Conservation (phyloP, 768 basidiomycete species). For the Auricularia sp. region DNA sequence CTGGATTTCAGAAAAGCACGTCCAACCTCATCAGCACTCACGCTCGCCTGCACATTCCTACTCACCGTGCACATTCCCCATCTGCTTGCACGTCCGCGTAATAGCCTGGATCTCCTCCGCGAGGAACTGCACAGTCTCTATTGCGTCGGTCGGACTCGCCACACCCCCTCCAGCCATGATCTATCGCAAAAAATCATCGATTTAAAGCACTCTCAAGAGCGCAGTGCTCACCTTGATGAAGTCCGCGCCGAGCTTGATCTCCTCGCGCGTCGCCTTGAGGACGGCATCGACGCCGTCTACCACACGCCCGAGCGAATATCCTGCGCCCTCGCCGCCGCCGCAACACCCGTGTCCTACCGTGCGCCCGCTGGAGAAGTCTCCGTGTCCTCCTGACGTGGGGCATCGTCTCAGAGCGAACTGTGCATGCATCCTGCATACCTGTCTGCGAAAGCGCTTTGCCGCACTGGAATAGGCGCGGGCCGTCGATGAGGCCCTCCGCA, state of each 20-base stretch:
- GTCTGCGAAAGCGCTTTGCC: slow-evolving; percentile 33
- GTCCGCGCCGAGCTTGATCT: slow-evolving; percentile 31
- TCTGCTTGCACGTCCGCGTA: slow-evolving; percentile 30
- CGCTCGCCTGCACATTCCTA: no score
- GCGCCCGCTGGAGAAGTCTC: slow-evolving; percentile 21
- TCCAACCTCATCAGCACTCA: neutral
- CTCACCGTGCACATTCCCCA: slow-evolving; percentile 32
- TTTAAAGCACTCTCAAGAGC: slow-evolving; percentile 8
- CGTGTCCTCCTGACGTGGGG: slow-evolving; percentile 27
- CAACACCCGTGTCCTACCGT: slow-evolving; percentile 23
- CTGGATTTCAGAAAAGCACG: slow-evolving; percentile 8
- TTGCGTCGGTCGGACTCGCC: slow-evolving; percentile 31
- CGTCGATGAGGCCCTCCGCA: slow-evolving; percentile 27
- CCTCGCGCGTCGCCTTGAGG: slow-evolving; percentile 27
- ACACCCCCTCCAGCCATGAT: slow-evolving; percentile 35
- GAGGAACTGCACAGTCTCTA: slow-evolving; percentile 35
- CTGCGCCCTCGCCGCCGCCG: slow-evolving; percentile 19
- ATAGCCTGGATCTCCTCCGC: slow-evolving; percentile 35
- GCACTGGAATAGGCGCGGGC: slow-evolving; percentile 31
- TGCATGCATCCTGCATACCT: slow-evolving; percentile 11
- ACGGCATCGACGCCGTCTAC: slow-evolving; percentile 31
- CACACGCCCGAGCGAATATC: slow-evolving; percentile 20
- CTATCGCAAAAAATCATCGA: neutral
- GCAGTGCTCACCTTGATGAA: slow-evolving; percentile 24
- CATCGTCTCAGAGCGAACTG: no score